A percentile compares a stretch with the other conserved stretches of the same genome.
phyloP scores from a whole-genome alignment of 257 asterid genomes.

The Misopates orontium region DNA sequence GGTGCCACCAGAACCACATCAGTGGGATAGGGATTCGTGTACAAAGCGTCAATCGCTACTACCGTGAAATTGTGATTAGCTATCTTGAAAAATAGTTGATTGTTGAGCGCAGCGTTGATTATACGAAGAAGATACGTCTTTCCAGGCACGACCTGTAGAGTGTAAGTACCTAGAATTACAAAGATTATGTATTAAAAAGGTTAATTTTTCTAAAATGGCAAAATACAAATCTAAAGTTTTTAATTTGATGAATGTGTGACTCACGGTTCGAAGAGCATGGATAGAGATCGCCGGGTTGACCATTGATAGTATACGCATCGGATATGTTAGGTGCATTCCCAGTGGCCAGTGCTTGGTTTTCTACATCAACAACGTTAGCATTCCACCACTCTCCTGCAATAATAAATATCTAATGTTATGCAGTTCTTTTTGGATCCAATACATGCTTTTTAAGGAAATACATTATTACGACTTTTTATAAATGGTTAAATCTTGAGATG shows the following conservation, averaged over 20 bases:
- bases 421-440: not conserved
- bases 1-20: constrained; percentile 63
- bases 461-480: too few species aligned
- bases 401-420: not conserved
- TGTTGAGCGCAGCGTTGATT: constrained; percentile 73
- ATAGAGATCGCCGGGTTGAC: constrained; percentile 63
- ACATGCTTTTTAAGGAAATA: not conserved
- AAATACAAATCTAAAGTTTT: not conserved
- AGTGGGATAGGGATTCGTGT: constrained; percentile 59
- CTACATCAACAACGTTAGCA: constrained; percentile 58
- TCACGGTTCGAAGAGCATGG: constrained; percentile 60
- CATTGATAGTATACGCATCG: constrained; percentile 72
- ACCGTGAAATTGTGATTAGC: constrained; percentile 61
- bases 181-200: too few species aligned
- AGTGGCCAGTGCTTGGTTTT: constrained; percentile 39
- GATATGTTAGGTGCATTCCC: constrained; percentile 54
- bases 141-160: constrained; percentile 43
- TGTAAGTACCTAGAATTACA: constrained; percentile 36
- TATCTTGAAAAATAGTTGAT: constrained; percentile 55
- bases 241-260: constrained; percentile 9
- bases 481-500: too few species aligned
- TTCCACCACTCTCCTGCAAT: constrained; percentile 81
- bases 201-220: too few species aligned
- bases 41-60: constrained; percentile 61
- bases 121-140: constrained; percentile 65